These are phyloP conservation scores for Thelonectria blattea DNA, from an alignment of 2,329 filamentous ascomycete genomes.

Conservation along the genomic window DNA sequence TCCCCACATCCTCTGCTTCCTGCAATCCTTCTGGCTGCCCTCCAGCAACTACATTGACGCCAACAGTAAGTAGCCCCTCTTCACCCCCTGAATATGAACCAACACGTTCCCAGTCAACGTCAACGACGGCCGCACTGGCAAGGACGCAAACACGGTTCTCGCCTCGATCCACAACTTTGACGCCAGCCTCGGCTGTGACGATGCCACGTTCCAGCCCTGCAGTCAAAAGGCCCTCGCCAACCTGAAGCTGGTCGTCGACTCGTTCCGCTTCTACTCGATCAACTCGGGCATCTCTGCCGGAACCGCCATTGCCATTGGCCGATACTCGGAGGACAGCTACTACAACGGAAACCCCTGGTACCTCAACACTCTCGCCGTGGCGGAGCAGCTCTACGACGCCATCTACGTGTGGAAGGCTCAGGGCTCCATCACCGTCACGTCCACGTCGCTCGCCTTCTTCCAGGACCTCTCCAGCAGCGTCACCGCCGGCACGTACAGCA, in stretches of 20 bases:
- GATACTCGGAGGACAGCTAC: constrained; percentile 77
- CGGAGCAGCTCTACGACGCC: constrained; percentile 81
- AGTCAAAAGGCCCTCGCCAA: constrained; percentile 73
- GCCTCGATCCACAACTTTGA: constrained; percentile 74
- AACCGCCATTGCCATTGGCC: constrained; percentile 65
- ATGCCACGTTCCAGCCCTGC: constrained; percentile 79
- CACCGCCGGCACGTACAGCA: constrained; percentile 66
- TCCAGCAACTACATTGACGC: constrained; percentile 67
- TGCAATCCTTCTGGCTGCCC: constrained; percentile 75
- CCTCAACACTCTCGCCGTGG: constrained; percentile 75
- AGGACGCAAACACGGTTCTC: constrained; percentile 75
- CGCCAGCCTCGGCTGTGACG: constrained; percentile 68
- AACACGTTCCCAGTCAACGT: constrained; percentile 50
- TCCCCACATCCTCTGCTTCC: constrained; percentile 74
- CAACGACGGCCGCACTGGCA: constrained; percentile 67
- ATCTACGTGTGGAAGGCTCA: constrained; percentile 71
- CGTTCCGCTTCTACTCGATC: constrained; percentile 76
- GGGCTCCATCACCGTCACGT: constrained; percentile 68
- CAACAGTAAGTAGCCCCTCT: constrained; percentile 59
- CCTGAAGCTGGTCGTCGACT: constrained; percentile 76
- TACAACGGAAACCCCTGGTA: constrained; percentile 85
- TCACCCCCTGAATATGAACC: not conserved
- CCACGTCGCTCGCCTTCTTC: constrained; percentile 75
- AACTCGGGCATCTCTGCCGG: constrained; percentile 69
- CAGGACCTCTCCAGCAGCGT: constrained; percentile 64